Evolutionary conservation across 2,329 filamentous ascomycete genomes (phyloP), one percentile per base, ranked within the genome.

Genomic region (Fusarium heterosporum): DNA sequence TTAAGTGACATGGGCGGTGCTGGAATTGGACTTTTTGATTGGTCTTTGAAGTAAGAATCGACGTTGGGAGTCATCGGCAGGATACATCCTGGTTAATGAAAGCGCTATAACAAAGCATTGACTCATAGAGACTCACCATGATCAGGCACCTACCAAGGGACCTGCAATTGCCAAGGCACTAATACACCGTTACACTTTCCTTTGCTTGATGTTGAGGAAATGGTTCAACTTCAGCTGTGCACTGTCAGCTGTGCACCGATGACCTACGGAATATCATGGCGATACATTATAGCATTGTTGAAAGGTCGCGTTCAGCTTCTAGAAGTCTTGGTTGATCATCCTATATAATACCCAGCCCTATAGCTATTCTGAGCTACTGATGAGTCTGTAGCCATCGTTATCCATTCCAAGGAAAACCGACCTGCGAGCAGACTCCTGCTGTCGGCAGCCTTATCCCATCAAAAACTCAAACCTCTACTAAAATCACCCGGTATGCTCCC

Each of bases 401-500:
- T 22, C 46, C 34, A 14, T 19, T 42, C 2, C 22, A 19, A 38
- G 36, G 17, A 32, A 42, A 13, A 40, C 25, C 38, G 45, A 54
- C 36, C 22, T 42, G 11, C 10, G 17, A 45, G 45, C 51, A 29
- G 26, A 30, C 32, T 45, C 57, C 30, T 62, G n/a, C 43, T 42
- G 46, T 29, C n/a, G 12, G 39, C 42, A 28, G 22, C 19, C 25
- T 30, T 26, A 30, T 47, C 38, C 22, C 36, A n/a, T 51, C 46
- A 43, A 22, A 48, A 26, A 26, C 61, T 48, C 17, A 39, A 34
- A 43, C 43, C 42, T 61, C 50, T 46, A 46, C 57, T 54, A 43
- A 61, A 66, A 51, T 61, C 57, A 58, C 45, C 57, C 22, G 49
- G 52, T 51, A 66, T 63, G 64, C 64, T 66, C 62, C 64, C 57